Evolutionary conservation across 352 stramenopile genomes (phyloP).

Genomic region (Globisporangium nodosum): DNA sequence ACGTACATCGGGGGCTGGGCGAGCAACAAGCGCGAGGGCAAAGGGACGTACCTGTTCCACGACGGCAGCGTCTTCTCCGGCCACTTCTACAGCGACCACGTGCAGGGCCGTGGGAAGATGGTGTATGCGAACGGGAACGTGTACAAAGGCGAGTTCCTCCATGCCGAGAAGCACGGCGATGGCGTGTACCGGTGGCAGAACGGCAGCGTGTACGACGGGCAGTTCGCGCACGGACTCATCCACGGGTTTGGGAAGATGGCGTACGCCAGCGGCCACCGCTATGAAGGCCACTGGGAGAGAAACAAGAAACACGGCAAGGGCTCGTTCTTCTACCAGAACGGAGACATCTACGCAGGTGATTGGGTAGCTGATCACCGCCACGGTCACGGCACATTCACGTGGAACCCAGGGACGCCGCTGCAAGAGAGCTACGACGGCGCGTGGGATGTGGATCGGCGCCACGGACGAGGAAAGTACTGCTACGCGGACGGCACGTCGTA

Average conservation of each 20-base stretch:
- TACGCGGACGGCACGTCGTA: slow-evolving; percentile 64
- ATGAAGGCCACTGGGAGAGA: slow-evolving; percentile 52
- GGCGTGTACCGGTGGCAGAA: slow-evolving; percentile 66
- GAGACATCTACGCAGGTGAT: slow-evolving; percentile 74
- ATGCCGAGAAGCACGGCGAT: slow-evolving; percentile 61
- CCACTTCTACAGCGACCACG: slow-evolving; percentile 51
- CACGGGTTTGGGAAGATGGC: slow-evolving; percentile 43
- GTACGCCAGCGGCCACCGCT: slow-evolving; percentile 63
- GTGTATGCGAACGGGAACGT: slow-evolving; percentile 81
- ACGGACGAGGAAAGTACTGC: slow-evolving; percentile 54
- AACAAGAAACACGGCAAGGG: slow-evolving; percentile 81
- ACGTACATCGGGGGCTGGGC: slow-evolving; percentile 64
- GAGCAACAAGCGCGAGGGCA: slow-evolving; percentile 67
- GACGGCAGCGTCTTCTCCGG: slow-evolving; percentile 59
- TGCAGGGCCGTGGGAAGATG: slow-evolving; percentile 73
- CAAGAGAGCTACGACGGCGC: slow-evolving; percentile 79
- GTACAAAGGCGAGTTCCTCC: slow-evolving; percentile 62
- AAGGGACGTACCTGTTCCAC: slow-evolving; percentile 53
- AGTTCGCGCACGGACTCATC: slow-evolving; percentile 67
- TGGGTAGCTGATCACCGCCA: slow-evolving; percentile 58
- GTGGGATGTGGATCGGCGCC: slow-evolving; percentile 54
- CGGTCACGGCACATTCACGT: slow-evolving; percentile 52
- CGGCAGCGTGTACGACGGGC: slow-evolving; percentile 71
- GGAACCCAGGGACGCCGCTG: slow-evolving; percentile 39
- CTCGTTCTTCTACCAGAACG: slow-evolving; percentile 74